These are phyloP conservation scores for Aurinia saxatilis DNA, from an alignment of 345 rosid species.

Conservation along the genomic window DNA sequence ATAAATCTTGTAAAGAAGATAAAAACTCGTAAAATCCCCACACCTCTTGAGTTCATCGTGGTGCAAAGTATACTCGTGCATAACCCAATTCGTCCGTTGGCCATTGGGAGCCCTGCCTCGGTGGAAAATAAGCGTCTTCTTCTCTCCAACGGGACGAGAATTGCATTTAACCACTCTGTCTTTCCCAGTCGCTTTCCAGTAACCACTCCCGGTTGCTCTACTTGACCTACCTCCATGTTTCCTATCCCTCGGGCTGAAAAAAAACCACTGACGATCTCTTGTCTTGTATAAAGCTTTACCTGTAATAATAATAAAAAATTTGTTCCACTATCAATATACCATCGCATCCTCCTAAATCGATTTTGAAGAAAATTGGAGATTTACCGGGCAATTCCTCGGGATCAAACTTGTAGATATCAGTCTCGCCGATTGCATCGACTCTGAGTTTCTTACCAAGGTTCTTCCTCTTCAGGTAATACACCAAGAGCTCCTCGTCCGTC, in stretches of 20 bases:
- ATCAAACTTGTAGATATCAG: slow-evolving; percentile 88
- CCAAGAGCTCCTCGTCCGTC: slow-evolving; percentile 82
- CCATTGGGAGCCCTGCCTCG: slow-evolving; percentile 82
- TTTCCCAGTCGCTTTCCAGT: slow-evolving; percentile 93
- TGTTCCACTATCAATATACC: too few relatives aligned
- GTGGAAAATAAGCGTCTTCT: slow-evolving; percentile 82
- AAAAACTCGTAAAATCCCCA: slow-evolving; percentile 55
- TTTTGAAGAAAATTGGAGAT: too few relatives aligned
- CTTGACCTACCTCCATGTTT: slow-evolving; percentile 82
- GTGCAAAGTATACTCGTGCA: slow-evolving; percentile 84
- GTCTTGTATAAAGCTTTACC: slow-evolving; percentile 59
- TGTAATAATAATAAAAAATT: slow-evolving; percentile 31
- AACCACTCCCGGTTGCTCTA: slow-evolving; percentile 66
- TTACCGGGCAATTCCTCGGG: slow-evolving; percentile 90
- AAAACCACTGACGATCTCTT: slow-evolving; percentile 93
- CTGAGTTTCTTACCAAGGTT: slow-evolving; percentile 48
- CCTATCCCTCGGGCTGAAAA: slow-evolving; percentile 75
- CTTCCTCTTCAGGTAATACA: slow-evolving; percentile 76
- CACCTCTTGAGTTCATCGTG: slow-evolving; percentile 72
- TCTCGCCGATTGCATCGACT: slow-evolving; percentile 56
- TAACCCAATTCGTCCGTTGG: slow-evolving; percentile 87
- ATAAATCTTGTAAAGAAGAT: slow-evolving; percentile 69
- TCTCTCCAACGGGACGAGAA: slow-evolving; percentile 60
- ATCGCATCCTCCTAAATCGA: too few relatives aligned
- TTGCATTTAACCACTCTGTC: slow-evolving; percentile 49